Base-by-base conservation (phyloP, 1,284 basidiomycete genomes). In the Cryptococcus floricola region DNA sequence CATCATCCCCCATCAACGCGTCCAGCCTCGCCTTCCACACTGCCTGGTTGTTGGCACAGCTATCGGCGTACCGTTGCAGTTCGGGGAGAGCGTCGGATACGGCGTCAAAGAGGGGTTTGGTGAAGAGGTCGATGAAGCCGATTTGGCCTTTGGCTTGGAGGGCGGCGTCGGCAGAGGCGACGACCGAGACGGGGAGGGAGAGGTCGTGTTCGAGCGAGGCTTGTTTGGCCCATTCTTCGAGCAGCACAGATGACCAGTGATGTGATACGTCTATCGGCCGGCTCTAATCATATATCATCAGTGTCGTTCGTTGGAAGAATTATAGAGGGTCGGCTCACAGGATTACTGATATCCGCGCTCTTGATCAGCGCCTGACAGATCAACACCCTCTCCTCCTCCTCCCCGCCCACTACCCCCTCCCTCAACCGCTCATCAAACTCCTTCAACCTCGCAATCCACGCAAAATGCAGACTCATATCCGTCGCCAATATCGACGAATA, bases 271-370 rank as follows among this genome's bases (percentile, higher is more conserved):
- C 80, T 61, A 91, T 89, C 1, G 93, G 93, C n/a, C 93, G 90
- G 60, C 88, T 87, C 91, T 94, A 68, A 68, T 18, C 38, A n/a
- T 39, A n/a, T 39, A 27, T n/a, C 16, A 34, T 48, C 42, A 55
- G 47, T 41, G n/a, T 4, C 19, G 34, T 14, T 16, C 31, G 23
- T 47, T 38, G 42, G 46, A 43, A 53, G 13, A 45, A 14, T n/a
- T n/a, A n/a, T n/a, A n/a, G n/a, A 27, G 12, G 49, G 49, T 31
- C 38, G 10, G 82, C 88, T 62, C 73, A 95, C 91, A 12, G 93
- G 92, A 74, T 97, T 97, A 71, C 89, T 93, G 69, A 97, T 97
- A 77, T 97, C 93, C 12, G 91, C 91, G 69, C 92, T 95, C 76
- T 97, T 97, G 76, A 97, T 87, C 50, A 97, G 79, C 4, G 88